phyloP scores from a whole-genome alignment of 1,284 basidiomycete species.

The Cyathus olla region DNA sequence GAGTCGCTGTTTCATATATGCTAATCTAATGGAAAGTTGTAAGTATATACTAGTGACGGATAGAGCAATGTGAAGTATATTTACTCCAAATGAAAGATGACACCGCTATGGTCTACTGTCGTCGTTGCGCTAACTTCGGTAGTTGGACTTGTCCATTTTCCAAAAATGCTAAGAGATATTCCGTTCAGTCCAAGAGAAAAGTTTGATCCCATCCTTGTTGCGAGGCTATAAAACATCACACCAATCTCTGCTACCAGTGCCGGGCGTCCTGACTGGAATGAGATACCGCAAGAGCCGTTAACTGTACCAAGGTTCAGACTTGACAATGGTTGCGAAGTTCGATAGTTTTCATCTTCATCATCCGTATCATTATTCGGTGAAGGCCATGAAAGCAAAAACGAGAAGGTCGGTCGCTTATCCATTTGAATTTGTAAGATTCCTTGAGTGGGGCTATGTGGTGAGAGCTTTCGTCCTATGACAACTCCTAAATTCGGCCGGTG shows the following conservation, averaged over 20 bases:
- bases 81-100: constrained; percentile 49
- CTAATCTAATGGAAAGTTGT: neutral
- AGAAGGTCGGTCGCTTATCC: constrained; percentile 35
- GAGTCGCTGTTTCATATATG: constrained; percentile 39
- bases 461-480: constrained; percentile 45
- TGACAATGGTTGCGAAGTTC: constrained; percentile 37
- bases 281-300: constrained; percentile 42
- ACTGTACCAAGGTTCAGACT: constrained; percentile 42
- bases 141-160: constrained; percentile 43
- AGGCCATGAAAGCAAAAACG: constrained; percentile 43
- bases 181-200: constrained; percentile 46
- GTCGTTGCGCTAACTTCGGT: constrained; percentile 40
- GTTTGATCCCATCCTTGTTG: constrained; percentile 42
- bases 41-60: neutral
- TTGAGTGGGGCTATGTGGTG: constrained; percentile 35
- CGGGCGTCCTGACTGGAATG: constrained; percentile 42
- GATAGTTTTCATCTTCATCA: constrained; percentile 8
- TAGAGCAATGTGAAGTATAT: constrained; percentile 15
- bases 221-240: constrained; percentile 48
- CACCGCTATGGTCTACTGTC: constrained; percentile 37
- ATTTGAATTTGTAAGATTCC: constrained; percentile 43
- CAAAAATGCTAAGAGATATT: constrained; percentile 37
- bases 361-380: constrained; percentile 26
- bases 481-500: constrained; percentile 33
- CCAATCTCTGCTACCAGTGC: constrained; percentile 46